phyloP scores from a whole-genome alignment of 257 asterid genomes.

The Primulina huaijiensis region DNA sequence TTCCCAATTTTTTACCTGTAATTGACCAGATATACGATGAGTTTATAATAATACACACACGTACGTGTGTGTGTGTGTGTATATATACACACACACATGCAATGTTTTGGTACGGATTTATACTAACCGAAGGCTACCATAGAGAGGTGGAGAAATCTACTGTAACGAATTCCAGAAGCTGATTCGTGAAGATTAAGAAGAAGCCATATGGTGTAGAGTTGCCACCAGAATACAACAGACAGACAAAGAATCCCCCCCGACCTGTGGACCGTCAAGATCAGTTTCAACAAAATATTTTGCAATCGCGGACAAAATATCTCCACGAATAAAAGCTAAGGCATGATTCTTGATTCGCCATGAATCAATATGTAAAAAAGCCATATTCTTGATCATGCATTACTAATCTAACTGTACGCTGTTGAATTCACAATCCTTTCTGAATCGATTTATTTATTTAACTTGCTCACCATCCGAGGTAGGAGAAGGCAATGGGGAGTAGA shows the following conservation, averaged over 20 bases:
- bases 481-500: constrained; percentile 54
- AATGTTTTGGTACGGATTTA: background rate
- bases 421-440: too few relatives aligned
- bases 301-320: background rate
- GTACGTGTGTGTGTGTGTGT: too few relatives aligned
- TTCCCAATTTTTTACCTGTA: constrained; percentile 62
- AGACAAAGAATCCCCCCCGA: constrained; percentile 44
- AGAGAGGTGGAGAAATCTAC: constrained; percentile 59
- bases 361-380: too few relatives aligned
- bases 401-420: too few relatives aligned
- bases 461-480: constrained; percentile 65
- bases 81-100: too few relatives aligned
- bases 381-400: too few relatives aligned
- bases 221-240: constrained; percentile 46
- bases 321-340: background rate
- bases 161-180: constrained; percentile 47
- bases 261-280: constrained; percentile 35
- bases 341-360: background rate
- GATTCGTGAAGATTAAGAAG: constrained; percentile 61
- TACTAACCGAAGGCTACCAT: constrained; percentile 57
- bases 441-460: background rate
- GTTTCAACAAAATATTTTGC: too few relatives aligned
- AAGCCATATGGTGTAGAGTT: constrained; percentile 64
- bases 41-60: too few relatives aligned
- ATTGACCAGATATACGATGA: background rate